Evolutionary conservation across 2,329 filamentous ascomycete species (phyloP).

Genomic region (Biscogniauxia mediterranea): DNA sequence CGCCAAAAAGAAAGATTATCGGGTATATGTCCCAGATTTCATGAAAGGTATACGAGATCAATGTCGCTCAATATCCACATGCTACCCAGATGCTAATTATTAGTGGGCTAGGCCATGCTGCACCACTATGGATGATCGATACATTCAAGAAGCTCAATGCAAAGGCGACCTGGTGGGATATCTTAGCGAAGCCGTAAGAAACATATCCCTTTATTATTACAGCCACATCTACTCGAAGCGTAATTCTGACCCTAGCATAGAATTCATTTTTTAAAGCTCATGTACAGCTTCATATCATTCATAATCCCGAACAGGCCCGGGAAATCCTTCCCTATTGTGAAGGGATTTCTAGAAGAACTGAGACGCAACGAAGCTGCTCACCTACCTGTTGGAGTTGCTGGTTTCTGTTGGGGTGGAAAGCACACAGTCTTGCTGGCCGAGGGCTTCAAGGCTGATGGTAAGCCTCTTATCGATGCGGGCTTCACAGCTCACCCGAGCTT

Average conservation of each 20-base stretch:
- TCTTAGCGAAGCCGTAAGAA: constrained; percentile 32
- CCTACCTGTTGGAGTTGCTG: constrained; percentile 49
- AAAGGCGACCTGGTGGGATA: constrained; percentile 17
- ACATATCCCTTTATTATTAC: no score
- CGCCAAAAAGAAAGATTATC: constrained; percentile 48
- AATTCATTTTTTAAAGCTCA: constrained; percentile 21
- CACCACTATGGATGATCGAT: constrained; percentile 32
- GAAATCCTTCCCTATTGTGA: constrained; percentile 35
- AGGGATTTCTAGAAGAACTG: constrained; percentile 37
- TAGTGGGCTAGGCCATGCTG: constrained; percentile 13
- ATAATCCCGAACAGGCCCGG: constrained; percentile 31
- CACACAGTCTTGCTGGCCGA: constrained; percentile 49
- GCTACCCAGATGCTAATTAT: neutral
- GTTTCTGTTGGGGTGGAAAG: constrained; percentile 65
- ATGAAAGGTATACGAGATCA: constrained; percentile 39
- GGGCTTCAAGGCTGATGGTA: constrained; percentile 24
- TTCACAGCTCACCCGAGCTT: constrained; percentile 54
- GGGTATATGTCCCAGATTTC: constrained; percentile 56
- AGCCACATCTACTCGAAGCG: no score
- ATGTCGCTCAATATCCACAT: neutral
- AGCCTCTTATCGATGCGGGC: constrained; percentile 47
- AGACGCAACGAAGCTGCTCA: constrained; percentile 29
- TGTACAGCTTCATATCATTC: constrained; percentile 33
- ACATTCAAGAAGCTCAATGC: constrained; percentile 25
- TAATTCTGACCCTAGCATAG: constrained; percentile 1